These are phyloP conservation scores for Eimeria nieschulzi DNA, from an alignment of 169 alveolate species.

Conservation along the genomic window DNA sequence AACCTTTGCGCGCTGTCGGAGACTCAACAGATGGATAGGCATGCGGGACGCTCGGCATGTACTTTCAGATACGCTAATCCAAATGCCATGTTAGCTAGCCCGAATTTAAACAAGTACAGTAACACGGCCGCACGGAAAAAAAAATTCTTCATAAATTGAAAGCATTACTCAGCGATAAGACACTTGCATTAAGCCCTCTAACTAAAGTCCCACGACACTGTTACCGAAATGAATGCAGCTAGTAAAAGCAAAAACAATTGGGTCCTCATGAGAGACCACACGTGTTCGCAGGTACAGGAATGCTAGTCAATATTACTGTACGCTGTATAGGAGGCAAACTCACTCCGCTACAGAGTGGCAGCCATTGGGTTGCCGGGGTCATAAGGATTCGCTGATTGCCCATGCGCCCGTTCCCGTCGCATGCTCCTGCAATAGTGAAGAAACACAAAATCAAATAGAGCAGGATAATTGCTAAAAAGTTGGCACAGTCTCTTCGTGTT, in stretches of 20 bases:
- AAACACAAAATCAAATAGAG: neutral
- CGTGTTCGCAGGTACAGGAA: neutral
- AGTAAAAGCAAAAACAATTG: neutral
- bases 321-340: neutral
- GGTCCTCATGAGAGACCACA: neutral
- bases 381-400: slow-evolving; percentile 29
- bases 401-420: slow-evolving; percentile 44
- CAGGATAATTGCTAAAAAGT: neutral
- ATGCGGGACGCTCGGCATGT: too few relatives aligned
- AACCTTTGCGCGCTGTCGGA: too few relatives aligned
- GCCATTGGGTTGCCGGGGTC: slow-evolving; percentile 53
- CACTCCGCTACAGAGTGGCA: slow-evolving; percentile 9
- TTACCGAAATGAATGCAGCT: neutral
- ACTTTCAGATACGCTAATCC: too few relatives aligned
- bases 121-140: neutral
- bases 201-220: too few relatives aligned
- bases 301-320: neutral
- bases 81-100: too few relatives aligned
- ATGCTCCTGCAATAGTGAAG: slow-evolving; percentile 40
- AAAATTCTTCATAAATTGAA: too few relatives aligned
- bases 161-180: neutral
- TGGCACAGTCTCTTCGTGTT: neutral
- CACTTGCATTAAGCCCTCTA: neutral
- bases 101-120: too few relatives aligned
- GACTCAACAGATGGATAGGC: too few relatives aligned